A percentile compares a stretch with the other conserved stretches of the same genome.
These are phyloP conservation scores for Ophiostoma australiae DNA, from an alignment of 2,329 filamentous ascomycete genomes.

Conservation along the genomic window DNA sequence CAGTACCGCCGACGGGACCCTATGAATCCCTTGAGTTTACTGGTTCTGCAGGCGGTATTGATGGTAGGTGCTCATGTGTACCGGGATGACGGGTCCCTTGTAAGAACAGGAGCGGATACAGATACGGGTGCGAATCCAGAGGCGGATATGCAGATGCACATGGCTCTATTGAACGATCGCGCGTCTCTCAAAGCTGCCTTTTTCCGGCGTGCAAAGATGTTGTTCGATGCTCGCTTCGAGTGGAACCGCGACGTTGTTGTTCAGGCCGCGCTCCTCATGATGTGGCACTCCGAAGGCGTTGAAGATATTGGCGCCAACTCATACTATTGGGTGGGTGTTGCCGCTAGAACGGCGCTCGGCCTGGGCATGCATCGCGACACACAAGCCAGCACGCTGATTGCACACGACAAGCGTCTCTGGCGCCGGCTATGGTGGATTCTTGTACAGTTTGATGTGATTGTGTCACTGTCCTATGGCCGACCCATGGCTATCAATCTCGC, in stretches of 20 bases:
- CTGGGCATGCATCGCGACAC: conserved; percentile 48
- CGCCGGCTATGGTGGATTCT: conserved; percentile 22
- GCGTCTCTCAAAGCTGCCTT: conserved; percentile 41
- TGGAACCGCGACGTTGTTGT: conserved; percentile 49
- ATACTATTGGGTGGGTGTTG: conserved; percentile 50
- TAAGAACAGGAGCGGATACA: background rate
- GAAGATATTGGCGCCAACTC: conserved; percentile 52
- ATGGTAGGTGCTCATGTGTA: conserved; percentile 49
- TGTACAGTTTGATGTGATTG: conserved; percentile 20
- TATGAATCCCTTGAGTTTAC: conserved; percentile 76
- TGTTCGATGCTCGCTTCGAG: conserved; percentile 51
- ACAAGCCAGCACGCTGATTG: conserved; percentile 30
- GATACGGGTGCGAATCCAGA: background rate
- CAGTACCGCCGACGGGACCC: conserved; percentile 62
- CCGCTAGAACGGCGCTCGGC: conserved; percentile 48
- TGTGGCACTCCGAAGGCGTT: conserved; percentile 52
- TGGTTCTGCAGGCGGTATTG: conserved; percentile 86
- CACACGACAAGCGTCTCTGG: conserved; percentile 36
- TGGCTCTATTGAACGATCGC: background rate
- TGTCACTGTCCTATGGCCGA: conserved; percentile 18
- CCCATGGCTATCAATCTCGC: conserved; percentile 12
- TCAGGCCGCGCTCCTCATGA: conserved; percentile 51
- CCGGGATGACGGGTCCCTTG: conserved; percentile 35
- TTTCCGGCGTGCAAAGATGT: conserved; percentile 48
- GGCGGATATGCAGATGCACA: background rate